Evolutionary conservation across 2,329 filamentous ascomycete genomes (phyloP).

Genomic region (Talaromyces verruculosus): DNA sequence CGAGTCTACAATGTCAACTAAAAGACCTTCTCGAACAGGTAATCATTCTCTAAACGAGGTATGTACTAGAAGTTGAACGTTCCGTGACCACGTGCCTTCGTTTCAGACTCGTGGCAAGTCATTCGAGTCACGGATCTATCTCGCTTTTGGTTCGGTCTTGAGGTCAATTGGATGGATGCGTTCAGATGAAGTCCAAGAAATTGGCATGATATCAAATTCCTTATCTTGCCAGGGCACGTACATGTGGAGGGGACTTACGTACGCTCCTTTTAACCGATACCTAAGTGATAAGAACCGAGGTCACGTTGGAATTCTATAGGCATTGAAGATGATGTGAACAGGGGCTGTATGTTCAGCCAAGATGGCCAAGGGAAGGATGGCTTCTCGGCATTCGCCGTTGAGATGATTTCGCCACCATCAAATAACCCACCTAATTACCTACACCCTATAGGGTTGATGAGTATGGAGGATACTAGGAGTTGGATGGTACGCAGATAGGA

Average conservation of each 20-base stretch:
- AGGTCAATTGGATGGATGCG: not conserved
- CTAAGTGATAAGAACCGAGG: not conserved
- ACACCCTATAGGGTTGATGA: not conserved
- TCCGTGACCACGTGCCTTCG: not conserved
- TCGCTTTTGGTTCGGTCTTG: not conserved
- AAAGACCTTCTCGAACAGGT: not conserved
- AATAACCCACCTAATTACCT: not conserved
- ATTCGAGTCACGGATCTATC: not conserved
- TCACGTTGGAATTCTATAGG: not conserved
- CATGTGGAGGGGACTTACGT: not conserved
- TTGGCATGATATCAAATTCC: not conserved
- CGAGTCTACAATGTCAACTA: not conserved
- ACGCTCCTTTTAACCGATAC: not conserved
- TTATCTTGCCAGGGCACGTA: not conserved
- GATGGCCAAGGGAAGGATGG: not conserved
- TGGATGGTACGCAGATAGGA: not conserved
- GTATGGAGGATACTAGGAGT: too few relatives aligned
- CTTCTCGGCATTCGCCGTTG: not conserved
- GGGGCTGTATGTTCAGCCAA: not conserved
- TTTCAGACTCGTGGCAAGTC: not conserved
- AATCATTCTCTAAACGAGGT: not conserved
- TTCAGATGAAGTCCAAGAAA: not conserved
- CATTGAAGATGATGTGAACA: not conserved
- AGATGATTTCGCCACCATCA: not conserved
- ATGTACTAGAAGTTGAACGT: not conserved